phyloP scores from a whole-genome alignment of 2,329 filamentous ascomycete species.

The Colletotrichum nymphaeae region DNA sequence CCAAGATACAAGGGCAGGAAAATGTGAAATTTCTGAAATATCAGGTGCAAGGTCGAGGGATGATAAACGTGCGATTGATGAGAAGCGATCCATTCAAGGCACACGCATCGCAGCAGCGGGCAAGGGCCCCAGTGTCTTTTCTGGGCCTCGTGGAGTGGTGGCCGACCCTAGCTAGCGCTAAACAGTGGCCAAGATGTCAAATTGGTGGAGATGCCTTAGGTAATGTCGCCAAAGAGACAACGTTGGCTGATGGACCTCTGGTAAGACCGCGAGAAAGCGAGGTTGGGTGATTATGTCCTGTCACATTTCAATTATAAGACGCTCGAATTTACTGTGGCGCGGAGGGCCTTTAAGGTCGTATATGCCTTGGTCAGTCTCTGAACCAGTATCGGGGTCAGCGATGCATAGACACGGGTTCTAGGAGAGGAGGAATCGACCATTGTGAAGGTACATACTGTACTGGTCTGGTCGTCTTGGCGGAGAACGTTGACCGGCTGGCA shows the following conservation, averaged over 20 bases:
- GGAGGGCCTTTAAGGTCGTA: no score
- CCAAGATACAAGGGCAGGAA: neutral
- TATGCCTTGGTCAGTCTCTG: no score
- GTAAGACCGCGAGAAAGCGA: neutral
- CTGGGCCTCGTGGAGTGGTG: neutral
- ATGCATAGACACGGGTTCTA: no score
- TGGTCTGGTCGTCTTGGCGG: neutral
- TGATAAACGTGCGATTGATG: neutral
- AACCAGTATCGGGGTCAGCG: no score
- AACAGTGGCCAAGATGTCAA: neutral
- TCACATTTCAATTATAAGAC: no score
- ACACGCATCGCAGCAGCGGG: neutral
- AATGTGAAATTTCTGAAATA: neutral
- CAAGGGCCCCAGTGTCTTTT: neutral
- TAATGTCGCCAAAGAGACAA: neutral
- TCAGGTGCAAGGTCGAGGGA: neutral
- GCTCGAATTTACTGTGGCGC: no score
- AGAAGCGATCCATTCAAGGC: constrained; percentile 27
- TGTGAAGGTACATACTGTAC: no score
- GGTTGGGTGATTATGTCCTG: no score
- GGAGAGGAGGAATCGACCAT: no score
- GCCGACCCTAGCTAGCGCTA: neutral
- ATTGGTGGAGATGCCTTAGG: constrained; percentile 9
- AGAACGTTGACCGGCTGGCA: neutral
- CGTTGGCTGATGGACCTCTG: neutral